phyloP scores from a whole-genome alignment of 306 rosid species.

The Gynostemma pentaphyllum region DNA sequence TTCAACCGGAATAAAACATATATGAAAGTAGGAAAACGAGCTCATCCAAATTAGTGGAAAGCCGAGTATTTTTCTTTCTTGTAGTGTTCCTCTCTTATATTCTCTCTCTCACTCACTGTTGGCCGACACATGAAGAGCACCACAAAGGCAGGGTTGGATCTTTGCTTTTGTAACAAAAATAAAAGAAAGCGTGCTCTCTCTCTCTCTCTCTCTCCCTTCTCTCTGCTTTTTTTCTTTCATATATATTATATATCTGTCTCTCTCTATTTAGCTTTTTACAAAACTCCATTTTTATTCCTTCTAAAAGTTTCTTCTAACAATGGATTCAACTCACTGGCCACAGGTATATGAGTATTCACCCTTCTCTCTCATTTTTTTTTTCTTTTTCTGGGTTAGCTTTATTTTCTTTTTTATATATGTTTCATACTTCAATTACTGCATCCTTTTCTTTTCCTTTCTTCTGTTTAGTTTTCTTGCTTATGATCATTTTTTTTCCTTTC shows the following conservation, averaged over 20 bases:
- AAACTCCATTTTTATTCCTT: conserved; percentile 18
- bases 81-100: too few relatives aligned
- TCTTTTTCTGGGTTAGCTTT: conserved; percentile 19
- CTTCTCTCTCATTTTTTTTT: conserved; percentile 8
- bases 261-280: conserved; percentile 47
- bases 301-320: too few relatives aligned
- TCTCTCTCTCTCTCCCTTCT: conserved; percentile 57
- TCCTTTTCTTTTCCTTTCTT: neutral
- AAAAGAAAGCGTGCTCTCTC: conserved; percentile 21
- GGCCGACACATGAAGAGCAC: conserved; percentile 72
- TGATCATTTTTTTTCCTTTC: too few relatives aligned
- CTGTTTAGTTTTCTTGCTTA: conserved; percentile 12
- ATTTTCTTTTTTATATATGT: conserved; percentile 5
- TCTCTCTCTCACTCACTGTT: conserved; percentile 34
- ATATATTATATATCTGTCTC: too few relatives aligned
- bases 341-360: conserved; percentile 52
- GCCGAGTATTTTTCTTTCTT: too few relatives aligned
- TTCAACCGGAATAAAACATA: too few relatives aligned
- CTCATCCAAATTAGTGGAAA: too few relatives aligned
- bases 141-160: conserved; percentile 21
- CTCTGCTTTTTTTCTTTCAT: too few relatives aligned
- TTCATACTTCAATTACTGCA: too few relatives aligned
- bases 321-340: conserved; percentile 98
- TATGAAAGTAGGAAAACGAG: too few relatives aligned
- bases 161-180: conserved; percentile 43